Base-by-base conservation (phyloP, 2,329 filamentous ascomycete genomes). In the Fusarium austroafricanum region DNA sequence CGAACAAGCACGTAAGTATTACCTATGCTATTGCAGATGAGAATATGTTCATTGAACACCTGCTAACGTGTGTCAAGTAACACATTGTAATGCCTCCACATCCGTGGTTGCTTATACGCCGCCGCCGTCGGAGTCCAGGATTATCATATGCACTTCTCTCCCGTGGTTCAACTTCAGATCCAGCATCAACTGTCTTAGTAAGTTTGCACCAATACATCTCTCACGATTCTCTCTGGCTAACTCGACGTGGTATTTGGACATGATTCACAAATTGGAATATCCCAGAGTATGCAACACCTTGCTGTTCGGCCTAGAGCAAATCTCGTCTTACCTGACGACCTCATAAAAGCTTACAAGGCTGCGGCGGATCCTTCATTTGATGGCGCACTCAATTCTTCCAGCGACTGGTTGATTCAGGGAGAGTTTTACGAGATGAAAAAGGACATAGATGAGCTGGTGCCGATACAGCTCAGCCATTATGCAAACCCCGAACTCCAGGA, bases 401-500 rank as follows among this genome's bases (percentile, higher is more conserved):
- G 10, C 2, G 3, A 2, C 3, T n/a, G 10, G 11, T 9, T 12
- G 4, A 11, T 10, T 5, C 18, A 4, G 0, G 15, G 3, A 1
- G 2, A n/a, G 6, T 0, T 21, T 6, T 11, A 2, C 3, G 4
- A 2, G 2, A 8, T 6, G 14, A 2, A 3, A 2, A 10, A 15
- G 17, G 12, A 5, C 3, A 3, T 18, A 2, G 6, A 20, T 14
- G 7, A 33, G 7, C 9, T 37, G 1, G 4, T 54, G 1, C 42
- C 33, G 26, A 33, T 0, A 0, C 9, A 18, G 12, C 14, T 4
- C 0, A 11, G 3, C 10, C 20, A 18, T 0, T 9, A 1, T 1
- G 1, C 5, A 3, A 2, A 0, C 0, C 4, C 0, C 8, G 1
- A n/a, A 23, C 0, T 15, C 0, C 4, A 20, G 9, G 28, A 21